Percentiles rank a stretch among this genome's conserved stretches.
Evolutionary conservation across 2,329 filamentous ascomycete species (phyloP).

Genomic region (Monilinia aucupariae): DNA sequence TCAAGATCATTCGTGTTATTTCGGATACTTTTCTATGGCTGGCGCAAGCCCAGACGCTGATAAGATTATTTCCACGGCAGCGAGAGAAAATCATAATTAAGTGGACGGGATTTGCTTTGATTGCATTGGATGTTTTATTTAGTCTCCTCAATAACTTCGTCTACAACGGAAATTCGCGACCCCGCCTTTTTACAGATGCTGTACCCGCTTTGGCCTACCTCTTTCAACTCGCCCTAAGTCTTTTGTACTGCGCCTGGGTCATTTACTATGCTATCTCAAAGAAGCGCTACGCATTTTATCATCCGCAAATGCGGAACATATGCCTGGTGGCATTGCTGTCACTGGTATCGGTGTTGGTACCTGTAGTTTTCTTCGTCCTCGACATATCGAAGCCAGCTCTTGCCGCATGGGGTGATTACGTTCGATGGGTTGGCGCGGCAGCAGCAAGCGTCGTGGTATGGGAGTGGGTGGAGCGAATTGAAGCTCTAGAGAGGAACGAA

Average conservation of each 20-base stretch:
- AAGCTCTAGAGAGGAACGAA: slow-evolving; percentile 42
- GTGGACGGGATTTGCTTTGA: slow-evolving; percentile 93
- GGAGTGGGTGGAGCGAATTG: slow-evolving; percentile 76
- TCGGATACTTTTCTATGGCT: slow-evolving; percentile 97
- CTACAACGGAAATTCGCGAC: slow-evolving; percentile 53
- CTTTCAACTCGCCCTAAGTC: slow-evolving; percentile 63
- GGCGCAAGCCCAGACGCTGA: slow-evolving; percentile 93
- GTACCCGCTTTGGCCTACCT: slow-evolving; percentile 75
- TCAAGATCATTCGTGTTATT: slow-evolving; percentile 85
- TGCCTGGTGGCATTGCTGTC: slow-evolving; percentile 61
- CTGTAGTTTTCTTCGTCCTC: slow-evolving; percentile 69
- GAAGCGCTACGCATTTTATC: slow-evolving; percentile 65
- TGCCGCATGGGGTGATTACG: slow-evolving; percentile 71
- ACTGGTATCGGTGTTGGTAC: slow-evolving; percentile 59
- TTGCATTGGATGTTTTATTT: slow-evolving; percentile 85
- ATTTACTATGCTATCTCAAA: slow-evolving; percentile 69
- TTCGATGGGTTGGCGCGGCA: slow-evolving; percentile 69
- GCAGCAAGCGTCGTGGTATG: slow-evolving; percentile 74
- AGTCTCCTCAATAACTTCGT: slow-evolving; percentile 85
- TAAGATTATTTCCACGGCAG: slow-evolving; percentile 90
- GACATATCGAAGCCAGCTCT: slow-evolving; percentile 66
- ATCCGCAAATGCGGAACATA: slow-evolving; percentile 67
- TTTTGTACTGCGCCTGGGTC: slow-evolving; percentile 69
- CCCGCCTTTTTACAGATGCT: slow-evolving; percentile 76
- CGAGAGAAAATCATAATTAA: slow-evolving; percentile 98